Conservation (phyloP, 2,329 filamentous ascomycete genomes). For the Cordyceps tenuipes region DNA sequence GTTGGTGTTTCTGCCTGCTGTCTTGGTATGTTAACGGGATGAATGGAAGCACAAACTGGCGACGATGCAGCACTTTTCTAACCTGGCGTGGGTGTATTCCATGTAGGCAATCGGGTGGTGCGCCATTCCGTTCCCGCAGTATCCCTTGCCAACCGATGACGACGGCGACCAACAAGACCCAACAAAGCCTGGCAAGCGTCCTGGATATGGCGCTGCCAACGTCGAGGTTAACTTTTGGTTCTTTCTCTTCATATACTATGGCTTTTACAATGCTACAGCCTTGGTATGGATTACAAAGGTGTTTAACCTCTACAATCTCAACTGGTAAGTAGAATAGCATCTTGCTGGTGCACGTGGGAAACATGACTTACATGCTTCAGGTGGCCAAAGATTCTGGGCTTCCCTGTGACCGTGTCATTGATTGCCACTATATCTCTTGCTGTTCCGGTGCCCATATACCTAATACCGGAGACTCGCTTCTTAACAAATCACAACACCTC, state of each 20-base stretch:
- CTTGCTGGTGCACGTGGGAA: neutral
- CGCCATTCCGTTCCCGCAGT: conserved; percentile 57
- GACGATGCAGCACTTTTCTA: neutral
- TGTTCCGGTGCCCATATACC: conserved; percentile 52
- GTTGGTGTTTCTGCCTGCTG: conserved; percentile 52
- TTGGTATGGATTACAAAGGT: conserved; percentile 65
- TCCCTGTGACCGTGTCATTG: conserved; percentile 53
- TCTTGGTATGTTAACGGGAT: conserved; percentile 38
- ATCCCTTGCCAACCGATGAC: conserved; percentile 41
- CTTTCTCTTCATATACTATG: conserved; percentile 62
- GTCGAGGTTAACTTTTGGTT: conserved; percentile 65
- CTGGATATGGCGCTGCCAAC: conserved; percentile 52
- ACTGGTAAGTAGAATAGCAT: conserved; percentile 39
- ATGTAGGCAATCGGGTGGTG: conserved; percentile 54
- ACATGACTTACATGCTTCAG: conserved; percentile 18
- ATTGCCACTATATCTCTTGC: conserved; percentile 54
- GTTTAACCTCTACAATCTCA: conserved; percentile 62
- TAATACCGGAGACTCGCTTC: conserved; percentile 42
- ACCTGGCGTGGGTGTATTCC: neutral
- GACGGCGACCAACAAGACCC: conserved; percentile 21
- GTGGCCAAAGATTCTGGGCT: conserved; percentile 57
- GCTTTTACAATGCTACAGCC: conserved; percentile 59
- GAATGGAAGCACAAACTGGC: neutral
- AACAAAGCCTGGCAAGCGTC: conserved; percentile 17
- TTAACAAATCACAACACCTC: conserved; percentile 55